Evolutionary conservation across 2,329 filamentous ascomycete species (phyloP), one percentile per base, ranked within the genome.

Genomic region (Aspergillus sojae): DNA sequence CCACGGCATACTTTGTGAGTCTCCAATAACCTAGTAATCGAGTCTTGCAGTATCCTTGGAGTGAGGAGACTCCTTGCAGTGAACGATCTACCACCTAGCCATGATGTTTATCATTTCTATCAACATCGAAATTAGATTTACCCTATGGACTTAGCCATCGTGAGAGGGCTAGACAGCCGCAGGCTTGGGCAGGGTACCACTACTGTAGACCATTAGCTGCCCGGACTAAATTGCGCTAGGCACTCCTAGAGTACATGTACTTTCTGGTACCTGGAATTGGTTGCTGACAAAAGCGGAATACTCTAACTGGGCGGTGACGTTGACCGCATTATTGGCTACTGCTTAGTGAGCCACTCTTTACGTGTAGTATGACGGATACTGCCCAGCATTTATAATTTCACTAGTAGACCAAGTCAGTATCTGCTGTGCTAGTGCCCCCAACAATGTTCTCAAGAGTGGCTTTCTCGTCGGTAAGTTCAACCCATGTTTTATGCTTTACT

Each of bases 391-490:
- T 48, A 28, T 52, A 32, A n/a, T n/a, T 34, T 34, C 4, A 52
- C 10, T 28, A 28, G 11, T 48, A 48, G 12, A 14, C 16, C 19
- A 34, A 52, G 14, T 50, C 19, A 52, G 7, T 52, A 32, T 32
- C 30, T 32, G 6, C 28, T 32, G 28, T 52, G 21, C 23, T 39
- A 39, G 3, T 16, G 9, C 6, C 34, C 26, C 14, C n/a, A 26
- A 39, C 11, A 21, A 55, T 55, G 52, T 55, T 55, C 34, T 26
- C 30, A 39, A 55, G 52, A 28, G 52, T 21, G 14, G 52, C 52
- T 16, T 55, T 55, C 52, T 67, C 68, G 6, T 69, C 67, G n/a
- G 70, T 71, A 61, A 57, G 69, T 65, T 14, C 23, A 60, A 9
- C 21, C 23, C 10, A 23, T n/a, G 9, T 9, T 16, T 30, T n/a